These are phyloP conservation scores for Xylaria acuta DNA, from an alignment of 495 filamentous ascomycete species.

Conservation along the genomic window DNA sequence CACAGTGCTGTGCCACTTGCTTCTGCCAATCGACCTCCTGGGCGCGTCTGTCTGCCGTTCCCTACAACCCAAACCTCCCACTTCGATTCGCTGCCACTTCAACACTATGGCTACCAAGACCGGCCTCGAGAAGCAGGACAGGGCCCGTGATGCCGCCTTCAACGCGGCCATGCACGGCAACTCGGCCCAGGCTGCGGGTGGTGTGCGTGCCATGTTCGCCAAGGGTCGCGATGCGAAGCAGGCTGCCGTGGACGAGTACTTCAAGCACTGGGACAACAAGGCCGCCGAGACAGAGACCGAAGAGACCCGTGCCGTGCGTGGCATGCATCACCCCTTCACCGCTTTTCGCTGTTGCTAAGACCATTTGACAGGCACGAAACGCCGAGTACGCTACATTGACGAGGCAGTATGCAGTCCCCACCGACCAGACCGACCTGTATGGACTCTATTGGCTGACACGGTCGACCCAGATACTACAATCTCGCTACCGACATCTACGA, in stretches of 20 bases:
- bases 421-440: neutral
- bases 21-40: slow-evolving; percentile 10
- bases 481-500: slow-evolving; percentile 97
- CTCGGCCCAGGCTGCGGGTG: slow-evolving; percentile 71
- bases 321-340: neutral
- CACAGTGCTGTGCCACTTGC: neutral
- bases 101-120: slow-evolving; percentile 70
- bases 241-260: slow-evolving; percentile 94
- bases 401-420: slow-evolving; percentile 71
- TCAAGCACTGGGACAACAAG: slow-evolving; percentile 99
- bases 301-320: slow-evolving; percentile 73
- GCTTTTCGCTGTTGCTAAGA: slow-evolving; percentile 28
- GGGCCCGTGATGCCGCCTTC: slow-evolving; percentile 89
- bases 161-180: slow-evolving; percentile 91
- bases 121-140: slow-evolving; percentile 82
- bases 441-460: slow-evolving; percentile 8
- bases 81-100: slow-evolving; percentile 21
- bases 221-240: slow-evolving; percentile 86
- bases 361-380: slow-evolving; percentile 66
- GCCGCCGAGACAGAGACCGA: slow-evolving; percentile 79
- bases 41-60: slow-evolving; percentile 9
- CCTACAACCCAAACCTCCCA: slow-evolving; percentile 12
- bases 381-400: slow-evolving; percentile 95
- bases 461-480: slow-evolving; percentile 83
- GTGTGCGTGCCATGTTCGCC: slow-evolving; percentile 80